These are phyloP conservation scores for Dipteronia dyeriana DNA, from an alignment of 345 rosid genomes.

Conservation along the genomic window DNA sequence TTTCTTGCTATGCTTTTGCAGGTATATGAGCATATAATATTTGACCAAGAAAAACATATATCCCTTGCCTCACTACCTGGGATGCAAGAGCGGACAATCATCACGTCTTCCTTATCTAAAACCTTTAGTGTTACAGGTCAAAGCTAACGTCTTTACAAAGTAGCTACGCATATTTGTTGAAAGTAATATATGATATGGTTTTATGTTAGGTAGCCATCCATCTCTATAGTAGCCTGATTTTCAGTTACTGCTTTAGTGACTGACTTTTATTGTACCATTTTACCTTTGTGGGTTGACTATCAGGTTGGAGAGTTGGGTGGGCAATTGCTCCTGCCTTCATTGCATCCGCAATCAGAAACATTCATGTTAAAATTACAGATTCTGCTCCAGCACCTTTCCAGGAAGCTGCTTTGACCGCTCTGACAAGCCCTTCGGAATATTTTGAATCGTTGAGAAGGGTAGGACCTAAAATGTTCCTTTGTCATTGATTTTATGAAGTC, in stretches of 20 bases:
- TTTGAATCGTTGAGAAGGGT: conserved; percentile 47
- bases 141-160: conserved; percentile 4
- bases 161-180: conserved; percentile 1
- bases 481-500: conserved; percentile 1
- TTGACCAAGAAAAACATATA: conserved; percentile 40
- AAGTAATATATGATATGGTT: neutral
- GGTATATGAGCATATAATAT: conserved; percentile 60
- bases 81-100: conserved; percentile 57
- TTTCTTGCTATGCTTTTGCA: conserved; percentile 17
- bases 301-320: conserved; percentile 73
- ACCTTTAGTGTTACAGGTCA: conserved; percentile 60
- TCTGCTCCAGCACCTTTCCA: conserved; percentile 70
- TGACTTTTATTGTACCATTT: conserved; percentile 15
- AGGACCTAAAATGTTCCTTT: conserved; percentile 6
- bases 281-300: conserved; percentile 15
- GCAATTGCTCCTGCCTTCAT: conserved; percentile 56
- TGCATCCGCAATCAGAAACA: conserved; percentile 52
- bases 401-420: conserved; percentile 58
- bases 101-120: conserved; percentile 62
- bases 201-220: neutral
- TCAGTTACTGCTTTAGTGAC: neutral
- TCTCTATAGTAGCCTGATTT: neutral
- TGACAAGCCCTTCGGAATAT: conserved; percentile 40
- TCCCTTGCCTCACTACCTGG: conserved; percentile 57
- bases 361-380: conserved; percentile 54